Base-by-base conservation (phyloP, 495 filamentous ascomycete species). In the Stereocaulon alpinum region DNA sequence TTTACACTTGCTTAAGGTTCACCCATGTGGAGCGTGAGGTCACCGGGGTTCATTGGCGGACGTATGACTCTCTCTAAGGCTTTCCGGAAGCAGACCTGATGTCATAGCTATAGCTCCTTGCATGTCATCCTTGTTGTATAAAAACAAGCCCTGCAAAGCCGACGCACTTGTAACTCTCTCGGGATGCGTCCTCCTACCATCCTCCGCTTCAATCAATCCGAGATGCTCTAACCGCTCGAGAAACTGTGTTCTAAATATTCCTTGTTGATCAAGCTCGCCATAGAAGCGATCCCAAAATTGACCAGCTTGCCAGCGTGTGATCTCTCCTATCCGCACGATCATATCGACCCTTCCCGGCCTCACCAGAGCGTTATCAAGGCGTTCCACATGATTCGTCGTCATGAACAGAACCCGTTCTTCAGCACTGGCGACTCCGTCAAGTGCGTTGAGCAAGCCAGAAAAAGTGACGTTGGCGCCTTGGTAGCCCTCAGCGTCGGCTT, bases 201-300 rank as follows among this genome's bases (percentile, higher is more conserved):
- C 65, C 30, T 76, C 74, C 20, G 56, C 58, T 2, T 71, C 70
- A 37, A 81, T 67, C 53, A 82, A 61, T 3, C 77, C 77, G 20
- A 82, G 72, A 43, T 76, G 70, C 49, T 76, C 70, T 15, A 83
- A 73, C 41, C 73, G 75, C 41, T 72, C 62, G 61, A 82, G 64
- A 67, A 84, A 84, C 10, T 66, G 63, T 55, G 70, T 68, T 56
- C 76, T 80, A 47, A 73, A 62, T 6, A 60, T 55, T 10, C 82
- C 84, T 52, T 84, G 78, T 14, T 68, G 55, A 18, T 95, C 89
- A n/a, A 88, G 70, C 40, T 90, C 87, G 4, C 86, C 85, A 62
- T 96, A 98, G 71, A 97, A 98, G 32, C 93, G 82, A 70, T 91
- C 86, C 93, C 93, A 98, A 73, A 98, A 85, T 70, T 86, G 76